Conservation (phyloP, 2,329 filamentous ascomycete genomes). For the Xylaria sp. region DNA sequence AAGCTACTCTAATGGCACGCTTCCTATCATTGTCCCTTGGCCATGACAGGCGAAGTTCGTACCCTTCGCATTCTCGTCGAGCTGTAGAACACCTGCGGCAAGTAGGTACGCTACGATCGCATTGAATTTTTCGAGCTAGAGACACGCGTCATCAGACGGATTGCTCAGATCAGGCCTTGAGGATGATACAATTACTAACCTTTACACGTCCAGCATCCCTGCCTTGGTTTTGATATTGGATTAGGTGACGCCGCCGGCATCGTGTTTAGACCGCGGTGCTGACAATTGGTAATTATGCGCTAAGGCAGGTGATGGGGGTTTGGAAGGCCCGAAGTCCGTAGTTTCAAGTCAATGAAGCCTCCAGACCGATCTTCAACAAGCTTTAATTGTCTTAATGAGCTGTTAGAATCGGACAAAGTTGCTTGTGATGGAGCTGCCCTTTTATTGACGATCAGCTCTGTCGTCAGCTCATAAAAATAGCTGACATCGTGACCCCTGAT, state of each 20-base stretch:
- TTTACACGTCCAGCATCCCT: slow-evolving; percentile 45
- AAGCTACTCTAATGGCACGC: slow-evolving; percentile 38
- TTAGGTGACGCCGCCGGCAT: slow-evolving; percentile 5
- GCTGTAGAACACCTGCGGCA: slow-evolving; percentile 42
- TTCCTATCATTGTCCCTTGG: slow-evolving; percentile 43
- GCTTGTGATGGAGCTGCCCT: slow-evolving; percentile 35
- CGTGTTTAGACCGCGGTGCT: not conserved
- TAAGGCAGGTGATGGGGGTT: slow-evolving; percentile 5
- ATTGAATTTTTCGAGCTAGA: slow-evolving; percentile 44
- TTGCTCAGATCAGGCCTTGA: not conserved
- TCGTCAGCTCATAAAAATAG: not conserved
- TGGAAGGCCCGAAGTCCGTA: slow-evolving; percentile 2
- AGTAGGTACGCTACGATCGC: slow-evolving; percentile 40
- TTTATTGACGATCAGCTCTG: not conserved
- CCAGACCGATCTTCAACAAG: slow-evolving; percentile 13
- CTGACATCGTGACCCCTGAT: slow-evolving; percentile 3
- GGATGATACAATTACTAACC: slow-evolving; percentile 32
- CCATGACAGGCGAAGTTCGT: slow-evolving; percentile 48
- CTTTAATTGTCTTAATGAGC: not conserved
- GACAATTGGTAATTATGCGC: not conserved
- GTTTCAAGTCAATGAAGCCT: not conserved
- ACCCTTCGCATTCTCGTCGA: slow-evolving; percentile 43
- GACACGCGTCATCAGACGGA: not conserved
- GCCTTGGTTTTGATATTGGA: slow-evolving; percentile 18
- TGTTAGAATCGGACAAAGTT: slow-evolving; percentile 34